A percentile compares a stretch with the other conserved stretches of the same genome.
Conservation (phyloP, 441 rosid genomes). For the Euphorbia schlechtendalii region DNA sequence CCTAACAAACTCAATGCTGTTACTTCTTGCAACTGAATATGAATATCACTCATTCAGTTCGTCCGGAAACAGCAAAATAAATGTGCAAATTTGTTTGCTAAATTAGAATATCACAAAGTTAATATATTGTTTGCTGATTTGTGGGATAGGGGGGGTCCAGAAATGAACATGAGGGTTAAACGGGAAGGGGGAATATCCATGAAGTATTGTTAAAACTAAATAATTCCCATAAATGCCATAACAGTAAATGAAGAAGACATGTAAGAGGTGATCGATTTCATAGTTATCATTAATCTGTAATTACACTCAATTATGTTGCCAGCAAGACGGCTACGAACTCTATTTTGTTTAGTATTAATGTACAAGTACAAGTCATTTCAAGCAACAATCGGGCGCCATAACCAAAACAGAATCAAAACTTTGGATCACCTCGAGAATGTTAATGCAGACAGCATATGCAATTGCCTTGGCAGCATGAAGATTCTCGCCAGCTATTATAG, state of each 20-base stretch:
- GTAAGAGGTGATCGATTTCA: slow-evolving; percentile 9
- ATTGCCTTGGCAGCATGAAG: slow-evolving; percentile 74
- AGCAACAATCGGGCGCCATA: slow-evolving; percentile 22
- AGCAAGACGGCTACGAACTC: background rate
- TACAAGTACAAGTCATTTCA: slow-evolving; percentile 39
- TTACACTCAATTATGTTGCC: slow-evolving; percentile 25
- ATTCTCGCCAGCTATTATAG: slow-evolving; percentile 95
- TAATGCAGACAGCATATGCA: slow-evolving; percentile 64
- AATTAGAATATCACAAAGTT: background rate
- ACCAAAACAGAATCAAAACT: slow-evolving; percentile 26
- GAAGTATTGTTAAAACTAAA: background rate
- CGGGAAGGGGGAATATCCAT: background rate
- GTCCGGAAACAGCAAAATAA: background rate
- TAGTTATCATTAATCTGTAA: slow-evolving; percentile 42
- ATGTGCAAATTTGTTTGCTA: background rate
- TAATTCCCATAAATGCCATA: background rate
- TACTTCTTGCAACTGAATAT: background rate
- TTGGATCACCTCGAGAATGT: slow-evolving; percentile 92
- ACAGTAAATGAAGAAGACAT: background rate
- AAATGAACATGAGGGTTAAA: background rate
- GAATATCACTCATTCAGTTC: background rate
- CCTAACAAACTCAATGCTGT: background rate
- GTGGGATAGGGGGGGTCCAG: background rate
- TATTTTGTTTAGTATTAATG: background rate
- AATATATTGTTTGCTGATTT: background rate